Evolutionary conservation across 305 asterid genomes (phyloP).

Genomic region (Fraxinus dipetala): DNA sequence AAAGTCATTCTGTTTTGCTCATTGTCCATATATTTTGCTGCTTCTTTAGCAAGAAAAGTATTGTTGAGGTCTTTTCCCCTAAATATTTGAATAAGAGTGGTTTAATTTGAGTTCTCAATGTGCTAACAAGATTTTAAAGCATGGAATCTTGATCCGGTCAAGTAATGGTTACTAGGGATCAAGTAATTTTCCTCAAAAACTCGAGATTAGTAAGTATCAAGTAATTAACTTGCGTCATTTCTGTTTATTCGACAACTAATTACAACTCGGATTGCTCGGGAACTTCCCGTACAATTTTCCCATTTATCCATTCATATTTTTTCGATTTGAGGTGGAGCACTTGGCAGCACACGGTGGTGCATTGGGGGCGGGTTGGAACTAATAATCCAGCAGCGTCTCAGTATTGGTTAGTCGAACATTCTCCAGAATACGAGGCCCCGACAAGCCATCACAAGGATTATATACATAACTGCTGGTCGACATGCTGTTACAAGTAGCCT

Average conservation of each 20-base stretch:
- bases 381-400: not conserved
- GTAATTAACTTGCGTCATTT: not conserved
- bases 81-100: not conserved
- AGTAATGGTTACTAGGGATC: not conserved
- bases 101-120: not conserved
- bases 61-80: not conserved
- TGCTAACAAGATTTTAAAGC: not conserved
- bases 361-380: not conserved
- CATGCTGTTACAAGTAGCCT: not conserved
- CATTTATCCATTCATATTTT: not conserved
- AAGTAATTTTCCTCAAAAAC: not conserved
- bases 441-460: not conserved
- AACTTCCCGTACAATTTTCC: not conserved
- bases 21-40: not conserved
- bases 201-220: not conserved
- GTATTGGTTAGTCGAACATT: not conserved
- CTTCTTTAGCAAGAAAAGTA: constrained; percentile 29
- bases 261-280: not conserved
- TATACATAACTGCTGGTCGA: not conserved
- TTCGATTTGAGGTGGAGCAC: not conserved
- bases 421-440: not conserved
- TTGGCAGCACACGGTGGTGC: not conserved
- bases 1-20: constrained; percentile 35
- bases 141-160: not conserved
- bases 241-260: not conserved